Base-by-base conservation (phyloP, 2,329 filamentous ascomycete species). In the Aphanocladium album region DNA sequence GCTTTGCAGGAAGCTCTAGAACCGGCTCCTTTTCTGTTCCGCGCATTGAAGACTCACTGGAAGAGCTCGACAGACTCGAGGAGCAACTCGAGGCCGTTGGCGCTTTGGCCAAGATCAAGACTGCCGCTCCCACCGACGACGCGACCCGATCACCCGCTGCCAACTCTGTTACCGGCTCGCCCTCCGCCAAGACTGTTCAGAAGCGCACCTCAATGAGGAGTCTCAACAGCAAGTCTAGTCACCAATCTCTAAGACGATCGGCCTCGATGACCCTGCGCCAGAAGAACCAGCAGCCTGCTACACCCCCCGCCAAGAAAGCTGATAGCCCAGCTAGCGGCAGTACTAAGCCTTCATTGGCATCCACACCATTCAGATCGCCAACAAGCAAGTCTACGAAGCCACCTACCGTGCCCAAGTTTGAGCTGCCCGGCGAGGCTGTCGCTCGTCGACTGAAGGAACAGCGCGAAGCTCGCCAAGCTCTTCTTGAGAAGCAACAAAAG, bases 31-130 rank as follows among this genome's bases (percentile, higher is more conserved):
- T 67, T 62, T 75, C 66, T 1, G 72, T 76, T 14, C 73, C 79
- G 27, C 80, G 83, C 19, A 87, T 88, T 54, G 85, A 88, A 67
- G 85, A 87, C 68, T 87, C 84, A 1, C 73, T 88, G 9, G 84
- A 86, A 68, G 84, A 83, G 63, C 74, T 88, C 21, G 85, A 88
- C 67, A 76, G 77, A 62, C 75, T 88, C 17, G 84, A 88, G 64
- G 85, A 88, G 35, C 78, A 86, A 54, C 75, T 87, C 11, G 84
- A 88, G 64, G 82, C 78, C 2, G 74, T 85, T 37, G 67, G 71
- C 59, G 72, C 72, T n/a, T 71, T 77, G 12, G 69, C 79, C 0
- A 71, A 68, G 2, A 62, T 76, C 12, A 67, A 70, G 19, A 68
- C 76, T 12, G 63, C 68, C 3, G 73, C 74, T 2, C 65, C 70